Percentiles rank a stretch among this genome's conserved stretches.
These are phyloP conservation scores for Cicer yamashitae DNA, from an alignment of 306 rosid genomes.

Conservation along the genomic window DNA sequence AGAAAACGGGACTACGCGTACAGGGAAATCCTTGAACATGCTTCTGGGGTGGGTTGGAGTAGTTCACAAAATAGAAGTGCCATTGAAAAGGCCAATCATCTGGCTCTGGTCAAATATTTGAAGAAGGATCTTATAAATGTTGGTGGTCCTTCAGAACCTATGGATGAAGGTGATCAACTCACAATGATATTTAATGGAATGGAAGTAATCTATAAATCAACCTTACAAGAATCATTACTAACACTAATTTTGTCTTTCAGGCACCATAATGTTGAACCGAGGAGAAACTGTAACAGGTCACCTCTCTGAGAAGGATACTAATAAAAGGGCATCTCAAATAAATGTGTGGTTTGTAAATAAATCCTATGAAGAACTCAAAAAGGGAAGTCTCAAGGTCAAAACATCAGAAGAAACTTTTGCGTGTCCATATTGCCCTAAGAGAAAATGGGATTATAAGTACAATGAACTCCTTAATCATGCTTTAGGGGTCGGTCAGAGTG, in stretches of 20 bases:
- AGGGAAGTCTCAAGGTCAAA: constrained; percentile 65
- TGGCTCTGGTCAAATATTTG: constrained; percentile 77
- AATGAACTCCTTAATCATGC: constrained; percentile 91
- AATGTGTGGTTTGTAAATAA: constrained; percentile 53
- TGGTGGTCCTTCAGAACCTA: constrained; percentile 26
- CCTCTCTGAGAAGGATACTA: constrained; percentile 53
- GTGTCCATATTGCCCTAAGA: constrained; percentile 87
- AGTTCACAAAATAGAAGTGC: constrained; percentile 70
- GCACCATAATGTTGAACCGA: constrained; percentile 44
- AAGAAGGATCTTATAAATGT: constrained; percentile 58
- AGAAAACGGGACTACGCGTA: constrained; percentile 64
- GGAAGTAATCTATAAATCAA: constrained; percentile 27
- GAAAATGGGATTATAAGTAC: constrained; percentile 63
- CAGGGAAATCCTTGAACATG: constrained; percentile 89
- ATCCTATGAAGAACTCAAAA: constrained; percentile 70
- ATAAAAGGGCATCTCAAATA: constrained; percentile 66
- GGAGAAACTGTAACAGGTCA: constrained; percentile 50
- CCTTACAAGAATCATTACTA: constrained; percentile 1
- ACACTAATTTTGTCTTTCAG: constrained; percentile 47
- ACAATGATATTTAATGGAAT: constrained; percentile 11
- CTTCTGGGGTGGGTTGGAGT: constrained; percentile 90
- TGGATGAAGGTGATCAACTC: constrained; percentile 37
- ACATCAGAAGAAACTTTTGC: constrained; percentile 60
- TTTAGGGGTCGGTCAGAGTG: constrained; percentile 88
- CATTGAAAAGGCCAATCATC: constrained; percentile 81